Evolutionary conservation across 495 filamentous ascomycete species (phyloP), one percentile per base, ranked within the genome.

Genomic region (Hypoxylon rickii): DNA sequence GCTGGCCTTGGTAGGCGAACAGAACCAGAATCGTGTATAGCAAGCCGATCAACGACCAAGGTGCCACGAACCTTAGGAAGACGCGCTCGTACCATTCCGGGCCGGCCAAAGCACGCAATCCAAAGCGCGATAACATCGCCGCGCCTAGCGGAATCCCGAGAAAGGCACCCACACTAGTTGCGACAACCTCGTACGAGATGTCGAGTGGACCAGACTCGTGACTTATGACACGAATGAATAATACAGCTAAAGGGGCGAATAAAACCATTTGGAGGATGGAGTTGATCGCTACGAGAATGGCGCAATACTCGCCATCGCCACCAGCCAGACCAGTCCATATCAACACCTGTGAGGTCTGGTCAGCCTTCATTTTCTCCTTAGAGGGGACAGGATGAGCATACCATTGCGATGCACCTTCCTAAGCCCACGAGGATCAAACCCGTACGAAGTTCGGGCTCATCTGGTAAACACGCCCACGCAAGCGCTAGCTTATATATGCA

Each of bases 201-300:
- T 72, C 63, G 12, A 83, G 52, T 0, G 58, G 44, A 2, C 42
- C 51, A 4, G 64, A 49, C n/a, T 67, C 52, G 47, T 65, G 70
- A 62, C 83, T 83, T 64, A 94, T 86, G 46, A 91, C 75, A 20
- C 78, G 73, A 65, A 96, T 84, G 73, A 90, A 96, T 55, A 95
- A 80, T 42, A 96, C 67, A 1, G 88, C 83, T 5, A 95, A 67
- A 0, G 91, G 92, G 0, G 91, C 92, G 60, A 87, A 96, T 3
- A 96, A 75, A 2, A 95, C 82, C 71, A 96, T 95, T 55, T 96
- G 91, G 7, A 96, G 76, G 18, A 95, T 65, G 0, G 90, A 93
- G 70, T 96, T 96, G 61, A 96, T 70, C 29, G 91, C 92, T 0
- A 96, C 91, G 2, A 96, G 84, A 54, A 96, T 89, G 24, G 92